phyloP scores from a whole-genome alignment of 805 yeast species.

The Teunomyces funiuensis region DNA sequence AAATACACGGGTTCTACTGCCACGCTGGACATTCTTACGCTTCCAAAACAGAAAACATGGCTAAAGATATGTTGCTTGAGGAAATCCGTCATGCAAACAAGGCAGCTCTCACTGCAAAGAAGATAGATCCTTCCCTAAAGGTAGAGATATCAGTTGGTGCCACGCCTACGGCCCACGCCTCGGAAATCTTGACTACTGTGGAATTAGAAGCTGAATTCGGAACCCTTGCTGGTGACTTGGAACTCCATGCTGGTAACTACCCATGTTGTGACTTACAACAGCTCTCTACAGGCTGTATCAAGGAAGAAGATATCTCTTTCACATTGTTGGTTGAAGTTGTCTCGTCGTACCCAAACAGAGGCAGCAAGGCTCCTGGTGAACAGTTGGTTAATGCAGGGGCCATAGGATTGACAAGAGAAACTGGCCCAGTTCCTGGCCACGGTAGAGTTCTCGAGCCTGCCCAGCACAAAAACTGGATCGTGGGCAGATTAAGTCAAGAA shows the following conservation, averaged over 20 bases:
- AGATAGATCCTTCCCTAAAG: conserved; percentile 33
- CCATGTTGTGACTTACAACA: conserved; percentile 75
- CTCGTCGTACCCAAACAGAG: conserved; percentile 56
- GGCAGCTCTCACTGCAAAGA: conserved; percentile 46
- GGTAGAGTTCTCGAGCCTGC: conserved; percentile 48
- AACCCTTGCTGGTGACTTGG: conserved; percentile 45
- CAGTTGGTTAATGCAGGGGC: conserved; percentile 72
- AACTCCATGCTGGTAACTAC: conserved; percentile 82
- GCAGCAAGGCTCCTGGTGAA: conserved; percentile 54
- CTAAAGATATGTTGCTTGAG: conserved; percentile 47
- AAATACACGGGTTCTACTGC: conserved; percentile 67
- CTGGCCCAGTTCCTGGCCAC: conserved; percentile 58
- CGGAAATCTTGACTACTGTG: conserved; percentile 27
- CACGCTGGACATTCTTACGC: conserved; percentile 79
- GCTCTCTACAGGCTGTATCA: conserved; percentile 59
- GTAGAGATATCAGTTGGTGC: conserved; percentile 73
- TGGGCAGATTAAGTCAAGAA: conserved; percentile 73
- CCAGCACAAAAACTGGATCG: conserved; percentile 55
- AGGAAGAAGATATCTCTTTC: conserved; percentile 16
- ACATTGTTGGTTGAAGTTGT: conserved; percentile 30
- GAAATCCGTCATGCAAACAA: conserved; percentile 58
- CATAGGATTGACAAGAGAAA: conserved; percentile 64
- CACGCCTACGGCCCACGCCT: conserved; percentile 74
- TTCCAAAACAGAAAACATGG: conserved; percentile 44
- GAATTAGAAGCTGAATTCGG: conserved; percentile 21